Evolutionary conservation across 225 moss, liverwort and hornwort species (phyloP).

Genomic region (Physcomitrium patens): DNA sequence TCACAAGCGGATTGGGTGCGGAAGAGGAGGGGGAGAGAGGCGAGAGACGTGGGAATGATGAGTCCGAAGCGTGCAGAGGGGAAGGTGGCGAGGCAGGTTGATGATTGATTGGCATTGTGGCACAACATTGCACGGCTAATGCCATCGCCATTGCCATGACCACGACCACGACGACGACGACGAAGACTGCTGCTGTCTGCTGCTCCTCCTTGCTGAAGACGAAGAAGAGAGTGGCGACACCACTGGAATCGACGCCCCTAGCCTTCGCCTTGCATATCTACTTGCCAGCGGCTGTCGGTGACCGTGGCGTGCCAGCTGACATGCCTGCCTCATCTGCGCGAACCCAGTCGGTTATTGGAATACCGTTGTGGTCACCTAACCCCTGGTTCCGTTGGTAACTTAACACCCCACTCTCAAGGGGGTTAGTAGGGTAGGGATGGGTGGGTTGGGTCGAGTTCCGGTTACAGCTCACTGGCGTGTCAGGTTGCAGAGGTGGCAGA

Average conservation of each 20-base stretch:
- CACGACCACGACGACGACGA: neutral
- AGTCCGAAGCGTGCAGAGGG: constrained; percentile 5
- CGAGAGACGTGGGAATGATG: neutral
- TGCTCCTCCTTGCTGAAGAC: too few species aligned
- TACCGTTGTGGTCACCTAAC: too few species aligned
- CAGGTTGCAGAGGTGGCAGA: too few species aligned
- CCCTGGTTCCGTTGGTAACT: too few species aligned
- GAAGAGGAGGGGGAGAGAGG: neutral
- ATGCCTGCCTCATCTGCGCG: constrained; percentile 1
- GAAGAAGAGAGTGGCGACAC: too few species aligned
- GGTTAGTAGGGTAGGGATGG: too few species aligned
- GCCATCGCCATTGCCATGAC: constrained; percentile 3
- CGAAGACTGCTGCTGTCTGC: neutral
- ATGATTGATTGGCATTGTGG: neutral
- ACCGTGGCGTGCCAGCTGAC: constrained; percentile 38
- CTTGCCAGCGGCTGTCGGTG: constrained; percentile 49
- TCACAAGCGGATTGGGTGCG: too few species aligned
- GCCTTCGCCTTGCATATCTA: constrained; percentile 9
- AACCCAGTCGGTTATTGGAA: too few species aligned
- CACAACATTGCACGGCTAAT: too few species aligned
- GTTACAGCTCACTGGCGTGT: too few species aligned
- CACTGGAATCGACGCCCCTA: constrained; percentile 1
- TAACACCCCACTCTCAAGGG: too few species aligned
- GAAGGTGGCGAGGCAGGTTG: constrained; percentile 7
- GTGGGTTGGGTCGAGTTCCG: too few species aligned